A percentile compares a stretch with the other conserved stretches of the same genome.
These are phyloP conservation scores for Funneliformis geosporum DNA, from an alignment of 192 early-diverging fungal genomes.

Conservation along the genomic window DNA sequence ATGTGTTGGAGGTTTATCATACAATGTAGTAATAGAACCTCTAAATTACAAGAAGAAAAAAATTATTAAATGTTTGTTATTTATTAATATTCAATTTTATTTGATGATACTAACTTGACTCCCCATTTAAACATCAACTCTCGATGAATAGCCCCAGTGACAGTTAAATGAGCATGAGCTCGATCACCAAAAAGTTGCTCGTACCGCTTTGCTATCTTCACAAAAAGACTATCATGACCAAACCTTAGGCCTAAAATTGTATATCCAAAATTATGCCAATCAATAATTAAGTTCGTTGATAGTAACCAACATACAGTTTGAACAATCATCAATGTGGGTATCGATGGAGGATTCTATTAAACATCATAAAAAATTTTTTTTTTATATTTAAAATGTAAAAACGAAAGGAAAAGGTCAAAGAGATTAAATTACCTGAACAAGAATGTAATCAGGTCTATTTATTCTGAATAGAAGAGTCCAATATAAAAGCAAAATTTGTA, in stretches of 20 bases:
- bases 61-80: not conserved
- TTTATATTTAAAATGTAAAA: not conserved
- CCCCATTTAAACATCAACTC: conserved; percentile 64
- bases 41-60: conserved; percentile 37
- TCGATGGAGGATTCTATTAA: conserved; percentile 87
- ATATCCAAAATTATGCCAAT: conserved; percentile 98
- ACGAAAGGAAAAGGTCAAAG: not conserved
- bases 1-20: conserved; percentile 80
- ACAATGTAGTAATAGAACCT: conserved; percentile 73
- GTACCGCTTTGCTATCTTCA: conserved; percentile 57
- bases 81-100: not conserved
- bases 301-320: conserved; percentile 66
- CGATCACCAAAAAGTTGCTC: conserved; percentile 63
- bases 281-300: conserved; percentile 78
- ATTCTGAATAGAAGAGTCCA: conserved; percentile 60
- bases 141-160: conserved; percentile 79
- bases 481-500: conserved; percentile 63
- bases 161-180: conserved; percentile 83
- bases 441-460: conserved; percentile 61
- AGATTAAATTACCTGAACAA: conserved; percentile 69
- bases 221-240: conserved; percentile 56
- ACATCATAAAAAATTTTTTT: not conserved
- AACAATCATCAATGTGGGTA: conserved; percentile 85
- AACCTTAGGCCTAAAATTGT: conserved; percentile 78
- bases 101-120: conserved; percentile 53